Evolutionary conservation across 2,329 filamentous ascomycete genomes (phyloP), one percentile per base, ranked within the genome.

Genomic region (Pseudocercospora eumusae): DNA sequence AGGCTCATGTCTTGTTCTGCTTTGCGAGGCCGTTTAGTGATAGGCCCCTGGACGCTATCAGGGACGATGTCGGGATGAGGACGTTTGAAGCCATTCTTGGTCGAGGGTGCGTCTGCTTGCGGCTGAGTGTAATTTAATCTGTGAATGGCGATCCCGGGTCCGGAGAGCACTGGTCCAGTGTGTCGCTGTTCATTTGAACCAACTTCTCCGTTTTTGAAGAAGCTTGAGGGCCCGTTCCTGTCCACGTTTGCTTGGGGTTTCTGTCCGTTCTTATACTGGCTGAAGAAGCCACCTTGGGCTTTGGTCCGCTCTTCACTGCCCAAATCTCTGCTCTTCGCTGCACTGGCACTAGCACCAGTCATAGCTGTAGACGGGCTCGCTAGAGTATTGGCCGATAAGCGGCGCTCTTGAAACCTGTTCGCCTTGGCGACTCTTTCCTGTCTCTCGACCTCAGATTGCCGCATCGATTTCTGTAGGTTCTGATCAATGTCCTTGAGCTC

Each of bases 381-480:
- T 21, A 9, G 4, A 18, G 11, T 31, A 2, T 27, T 33, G 28
- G 18, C 52, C 10, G 28, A 33, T 2, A 23, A 3, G 27, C 28
- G 52, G 5, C 27, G n/a, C 21, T 54, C n/a, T n/a, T 54, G 28
- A 40, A 40, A 40, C 28, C 7, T 40, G 15, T n/a, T 31, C n/a
- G 31, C 31, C 28, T 54, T 54, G 6, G 52, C 28, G 18, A 25
- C 28, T 36, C 52, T 33, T n/a, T 54, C 52, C 20, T 40, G 52
- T 23, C 52, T 54, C 28, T 54, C 27, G 10, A 18, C n/a, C 28
- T 54, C 28, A 28, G 27, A 33, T 9, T 54, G 52, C n/a, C 23
- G 52, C 18, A 54, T 40, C 8, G 27, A 33, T 13, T 54, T 23
- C 21, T 36, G 52, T 10, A 54, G 28, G 11, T 40, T 20, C 28